Conservation (phyloP, 2,329 filamentous ascomycete genomes). For the Fusarium anguioides region DNA sequence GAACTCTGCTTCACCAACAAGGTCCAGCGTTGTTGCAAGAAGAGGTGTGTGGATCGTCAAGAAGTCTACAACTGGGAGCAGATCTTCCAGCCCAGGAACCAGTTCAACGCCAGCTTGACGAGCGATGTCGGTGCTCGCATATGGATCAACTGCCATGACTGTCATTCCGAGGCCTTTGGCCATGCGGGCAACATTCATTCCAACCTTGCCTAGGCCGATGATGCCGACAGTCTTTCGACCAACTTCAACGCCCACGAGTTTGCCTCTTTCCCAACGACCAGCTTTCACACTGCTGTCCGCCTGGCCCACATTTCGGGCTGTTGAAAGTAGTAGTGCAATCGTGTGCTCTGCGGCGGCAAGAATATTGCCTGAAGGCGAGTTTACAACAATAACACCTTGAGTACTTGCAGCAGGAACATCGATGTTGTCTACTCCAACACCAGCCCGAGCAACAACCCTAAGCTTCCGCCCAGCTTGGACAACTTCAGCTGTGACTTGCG, state of each 20-base stretch:
- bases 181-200: conserved; percentile 82
- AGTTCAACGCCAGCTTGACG: conserved; percentile 73
- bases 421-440: conserved; percentile 87
- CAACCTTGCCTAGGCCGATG: conserved; percentile 85
- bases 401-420: conserved; percentile 78
- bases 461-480: conserved; percentile 74
- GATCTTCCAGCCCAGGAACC: conserved; percentile 63
- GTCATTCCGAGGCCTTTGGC: conserved; percentile 82
- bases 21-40: conserved; percentile 78
- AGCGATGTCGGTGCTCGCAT: conserved; percentile 79
- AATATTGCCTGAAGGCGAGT: conserved; percentile 83
- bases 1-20: conserved; percentile 76
- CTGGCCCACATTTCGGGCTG: conserved; percentile 77
- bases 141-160: conserved; percentile 80
- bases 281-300: conserved; percentile 75
- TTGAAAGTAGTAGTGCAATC: conserved; percentile 77
- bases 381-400: conserved; percentile 82
- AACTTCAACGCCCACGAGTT: conserved; percentile 80
- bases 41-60: conserved; percentile 85
- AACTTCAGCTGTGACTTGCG: conserved; percentile 78
- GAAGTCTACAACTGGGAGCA: conserved; percentile 78
- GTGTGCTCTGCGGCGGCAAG: conserved; percentile 84
- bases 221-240: conserved; percentile 81
- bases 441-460: conserved; percentile 82
- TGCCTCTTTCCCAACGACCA: conserved; percentile 80